These are phyloP conservation scores for Rhizophagus prolifer DNA, from an alignment of 192 early-diverging fungal species.

Conservation along the genomic window DNA sequence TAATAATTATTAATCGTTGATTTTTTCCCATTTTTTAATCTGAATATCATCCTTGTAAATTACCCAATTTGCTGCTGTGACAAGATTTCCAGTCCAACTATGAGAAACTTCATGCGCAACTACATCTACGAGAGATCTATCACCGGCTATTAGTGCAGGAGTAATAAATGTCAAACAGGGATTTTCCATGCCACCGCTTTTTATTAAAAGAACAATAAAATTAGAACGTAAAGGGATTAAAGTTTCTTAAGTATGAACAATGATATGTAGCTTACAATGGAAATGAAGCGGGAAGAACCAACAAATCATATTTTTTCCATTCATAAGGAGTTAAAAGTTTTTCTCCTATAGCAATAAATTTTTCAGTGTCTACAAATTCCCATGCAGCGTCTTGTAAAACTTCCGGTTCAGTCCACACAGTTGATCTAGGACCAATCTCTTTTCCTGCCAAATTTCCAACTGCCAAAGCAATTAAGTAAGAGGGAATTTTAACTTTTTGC, in stretches of 20 bases:
- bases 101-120: conserved; percentile 94
- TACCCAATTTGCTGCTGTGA: conserved; percentile 81
- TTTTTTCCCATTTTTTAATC: background rate
- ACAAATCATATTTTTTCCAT: conserved; percentile 95
- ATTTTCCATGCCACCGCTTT: conserved; percentile 88
- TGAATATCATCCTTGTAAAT: conserved; percentile 35
- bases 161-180: conserved; percentile 99
- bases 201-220: conserved; percentile 22
- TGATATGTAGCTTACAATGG: conserved; percentile 53
- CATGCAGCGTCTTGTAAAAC: conserved; percentile 84
- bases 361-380: conserved; percentile 86
- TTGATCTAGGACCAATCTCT: conserved; percentile 85
- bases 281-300: conserved; percentile 85
- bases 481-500: conserved; percentile 88
- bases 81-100: conserved; percentile 88
- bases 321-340: conserved; percentile 84
- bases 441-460: conserved; percentile 83
- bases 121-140: conserved; percentile 90
- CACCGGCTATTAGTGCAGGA: conserved; percentile 92
- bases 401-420: conserved; percentile 95
- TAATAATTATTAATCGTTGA: background rate
- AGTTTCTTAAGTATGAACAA: too few species aligned
- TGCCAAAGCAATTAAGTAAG: conserved; percentile 93
- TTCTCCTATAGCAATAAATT: conserved; percentile 66
- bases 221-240: too few species aligned